Base-by-base conservation (phyloP, 495 filamentous ascomycete species). In the Neurospora terricola region DNA sequence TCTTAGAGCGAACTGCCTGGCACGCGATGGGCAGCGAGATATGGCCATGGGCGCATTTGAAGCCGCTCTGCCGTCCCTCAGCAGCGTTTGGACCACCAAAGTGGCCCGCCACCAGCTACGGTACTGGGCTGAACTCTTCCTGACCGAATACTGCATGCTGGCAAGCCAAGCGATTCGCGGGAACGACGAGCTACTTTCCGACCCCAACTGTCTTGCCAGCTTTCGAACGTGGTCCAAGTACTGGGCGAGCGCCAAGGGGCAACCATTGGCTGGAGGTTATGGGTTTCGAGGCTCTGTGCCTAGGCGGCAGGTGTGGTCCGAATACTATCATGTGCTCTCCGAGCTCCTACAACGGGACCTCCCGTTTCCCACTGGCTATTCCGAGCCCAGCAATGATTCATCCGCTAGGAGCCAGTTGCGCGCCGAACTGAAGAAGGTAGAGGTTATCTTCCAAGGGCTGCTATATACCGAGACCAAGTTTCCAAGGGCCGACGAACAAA, bases 291-390 rank as follows among this genome's bases (percentile, higher is more conserved):
- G 84, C 27, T 79, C 81, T 38, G 80, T 87, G 75, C 83, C 84
- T 75, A 84, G 88, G 75, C 82, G 90, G 73, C 81, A 85, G 42
- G 85, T 94, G 16, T 97, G 93, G 93, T 90, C 88, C 77, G 86
- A 90, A 69, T 97, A 97, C 77, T 97, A 96, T 78, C 83, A 86
- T 72, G 86, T 90, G 2, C 82, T 97, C 30, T 94, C 93, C 8
- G 81, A 80, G n/a, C 86, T 91, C 18, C 75, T 92, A 38, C 88
- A 88, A 75, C 77, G 85, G 70, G 86, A 83, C 73, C 77, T 86
- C 54, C 83, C 83, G 6, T 87, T 83, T 71, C 87, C 84, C 4
- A 86, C 86, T 2, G 85, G 82, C 2, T 80, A 82, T 21, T 75
- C 82, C 3, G 66, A 78, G 5, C 78, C 78, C 38, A 80, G 76